A percentile compares a stretch with the other conserved stretches of the same genome.
These are phyloP conservation scores for Aspergillus novofumigatus DNA, from an alignment of 2,329 filamentous ascomycete genomes.

Conservation along the genomic window DNA sequence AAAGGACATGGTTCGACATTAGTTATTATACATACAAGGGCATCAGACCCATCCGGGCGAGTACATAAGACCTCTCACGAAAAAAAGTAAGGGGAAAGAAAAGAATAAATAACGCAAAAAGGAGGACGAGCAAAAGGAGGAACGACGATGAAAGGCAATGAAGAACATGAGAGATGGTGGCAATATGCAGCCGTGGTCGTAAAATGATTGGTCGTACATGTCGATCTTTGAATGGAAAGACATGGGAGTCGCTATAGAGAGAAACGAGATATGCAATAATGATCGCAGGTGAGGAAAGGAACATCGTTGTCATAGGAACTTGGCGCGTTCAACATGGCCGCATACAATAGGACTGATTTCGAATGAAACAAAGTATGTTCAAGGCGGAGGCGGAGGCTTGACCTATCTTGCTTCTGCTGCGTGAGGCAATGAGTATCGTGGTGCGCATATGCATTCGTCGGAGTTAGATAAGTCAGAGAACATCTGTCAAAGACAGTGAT, in stretches of 20 bases:
- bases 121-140: slow-evolving; percentile 1
- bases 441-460: slow-evolving; percentile 1
- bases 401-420: not conserved
- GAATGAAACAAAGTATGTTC: not conserved
- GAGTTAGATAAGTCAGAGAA: slow-evolving; percentile 8
- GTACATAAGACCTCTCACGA: slow-evolving; percentile 1
- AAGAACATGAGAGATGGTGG: slow-evolving; percentile 2
- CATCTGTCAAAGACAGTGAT: slow-evolving; percentile 7
- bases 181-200: not conserved
- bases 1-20: not conserved
- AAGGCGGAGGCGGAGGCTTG: not conserved
- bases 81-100: not conserved
- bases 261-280: not conserved
- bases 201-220: not conserved
- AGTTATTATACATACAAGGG: not conserved
- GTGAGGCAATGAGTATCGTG: not conserved
- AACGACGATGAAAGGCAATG: slow-evolving; percentile 1
- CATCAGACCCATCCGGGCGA: not conserved
- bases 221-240: not conserved
- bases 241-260: not conserved
- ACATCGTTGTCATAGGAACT: not conserved
- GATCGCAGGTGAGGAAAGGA: not conserved
- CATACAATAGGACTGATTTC: not conserved
- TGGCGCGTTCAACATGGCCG: not conserved
- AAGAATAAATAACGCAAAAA: not conserved